Evolutionary conservation across 805 yeast genomes (phyloP), one percentile per base, ranked within the genome.

Genomic region (Yarrowia porcina): DNA sequence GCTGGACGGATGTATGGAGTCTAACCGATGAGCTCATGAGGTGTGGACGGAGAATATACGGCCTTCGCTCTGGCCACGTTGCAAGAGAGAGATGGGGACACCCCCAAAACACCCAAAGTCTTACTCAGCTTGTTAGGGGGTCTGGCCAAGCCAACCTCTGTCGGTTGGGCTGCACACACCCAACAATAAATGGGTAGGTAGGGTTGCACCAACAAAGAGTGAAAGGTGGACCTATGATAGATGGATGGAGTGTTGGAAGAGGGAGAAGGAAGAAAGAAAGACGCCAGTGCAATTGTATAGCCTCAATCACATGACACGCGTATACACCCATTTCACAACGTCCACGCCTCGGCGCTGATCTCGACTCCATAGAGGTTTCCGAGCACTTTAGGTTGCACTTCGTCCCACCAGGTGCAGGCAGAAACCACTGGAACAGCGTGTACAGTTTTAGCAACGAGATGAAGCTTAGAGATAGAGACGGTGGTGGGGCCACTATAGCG

Each of bases 331-430:
- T n/a, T n/a, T 25, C 28, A 25, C 28, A 8, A 25, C 28, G 28
- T n/a, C n/a, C n/a, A n/a, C n/a, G 9, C 44, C 44, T 39, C 44
- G 44, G 44, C 36, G 52, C 52, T 30, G 52, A 45, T 45, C 52
- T 45, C 39, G 23, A 49, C 30, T 32, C 56, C 56, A 32, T 39
- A 49, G 56, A 49, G 56, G 56, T 49, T 49, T 49, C 56, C 56
- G 56, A 49, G 56, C 56, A 32, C 56, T 49, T 49, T 20, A 49
- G 28, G 56, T 49, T 49, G 39, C 35, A 49, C 56, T 23, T 32
- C 8, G 56, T n/a, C 13, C 12, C 28, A 20, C 23, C n/a, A 13
- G 10, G 9, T 25, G 47, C 30, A 23, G 50, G 35, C 50, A 11
- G 35, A 45, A 45, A 30, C 21, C 13, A 23, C 33, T 45, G 52